Conservation (phyloP, 768 basidiomycete genomes). For the Suillus variegatus region DNA sequence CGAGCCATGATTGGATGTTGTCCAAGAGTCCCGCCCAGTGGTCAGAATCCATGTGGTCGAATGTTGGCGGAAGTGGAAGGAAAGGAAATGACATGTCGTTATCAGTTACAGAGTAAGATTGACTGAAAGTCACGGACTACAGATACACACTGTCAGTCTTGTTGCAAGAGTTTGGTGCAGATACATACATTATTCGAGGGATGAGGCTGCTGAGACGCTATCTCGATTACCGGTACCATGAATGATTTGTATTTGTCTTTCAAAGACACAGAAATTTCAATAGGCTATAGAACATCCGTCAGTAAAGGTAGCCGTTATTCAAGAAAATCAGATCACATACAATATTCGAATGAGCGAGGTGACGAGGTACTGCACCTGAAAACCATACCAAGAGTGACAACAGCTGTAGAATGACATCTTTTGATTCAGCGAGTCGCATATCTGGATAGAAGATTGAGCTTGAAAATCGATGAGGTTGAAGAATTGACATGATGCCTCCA, state of each 20-base stretch:
- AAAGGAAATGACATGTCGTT: neutral
- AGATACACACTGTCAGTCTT: neutral
- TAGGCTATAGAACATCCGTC: neutral
- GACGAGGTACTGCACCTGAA: neutral
- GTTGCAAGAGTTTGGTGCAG: neutral
- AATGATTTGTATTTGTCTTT: neutral
- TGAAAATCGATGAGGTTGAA: neutral
- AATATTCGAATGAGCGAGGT: neutral
- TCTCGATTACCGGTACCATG: neutral
- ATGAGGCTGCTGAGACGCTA: neutral
- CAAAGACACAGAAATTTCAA: neutral
- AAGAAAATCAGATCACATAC: neutral
- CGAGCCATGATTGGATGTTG: slow-evolving; percentile 6
- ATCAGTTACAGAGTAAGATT: neutral
- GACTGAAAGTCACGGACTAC: neutral
- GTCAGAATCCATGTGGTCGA: slow-evolving; percentile 8
- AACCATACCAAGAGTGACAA: neutral
- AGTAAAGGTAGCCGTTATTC: neutral
- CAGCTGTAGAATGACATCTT: neutral
- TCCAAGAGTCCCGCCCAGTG: slow-evolving; percentile 2
- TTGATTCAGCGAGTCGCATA: neutral
- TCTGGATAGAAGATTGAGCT: neutral
- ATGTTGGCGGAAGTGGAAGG: slow-evolving; percentile 3
- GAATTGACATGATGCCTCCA: neutral
- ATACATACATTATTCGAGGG: slow-evolving; percentile 1